Base-by-base conservation (phyloP, 192 early-diverging fungal genomes). In the Spinellus fusiger region DNA sequence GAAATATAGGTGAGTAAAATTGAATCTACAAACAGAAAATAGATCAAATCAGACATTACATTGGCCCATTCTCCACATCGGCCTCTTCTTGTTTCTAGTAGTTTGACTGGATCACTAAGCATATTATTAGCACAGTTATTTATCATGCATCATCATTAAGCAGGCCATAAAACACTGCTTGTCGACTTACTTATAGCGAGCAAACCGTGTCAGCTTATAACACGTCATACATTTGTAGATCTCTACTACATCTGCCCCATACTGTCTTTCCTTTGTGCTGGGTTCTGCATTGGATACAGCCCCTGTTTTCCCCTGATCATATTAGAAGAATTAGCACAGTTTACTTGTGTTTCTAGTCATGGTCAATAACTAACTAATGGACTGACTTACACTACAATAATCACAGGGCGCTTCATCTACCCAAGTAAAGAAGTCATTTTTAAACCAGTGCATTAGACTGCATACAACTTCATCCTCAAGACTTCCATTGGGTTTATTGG, bases 51-150 rank as follows among this genome's bases (percentile, higher is more conserved):
- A n/a, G 18, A 1, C 35, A 66, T 60, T 68, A 77, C 79, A 53
- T 82, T 78, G 50, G 80, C 80, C 80, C 80, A 82, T 49, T 82
- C 80, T 27, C 80, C 80, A 47, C 80, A 82, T 32, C 80, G 66
- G 13, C 80, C 80, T 51, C 65, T 51, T 57, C 73, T 69, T 22
- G 73, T 80, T 23, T 66, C 61, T 38, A 82, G 50, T n/a, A 80
- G 51, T 10, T 65, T 77, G 4, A 61, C 51, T 27, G 70, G 61
- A 31, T 74, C 70, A 37, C 76, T 80, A 40, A 6, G 29, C 1
- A 35, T 22, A 38, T 15, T 15, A n/a, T 16, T 29, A 31, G 22
- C 25, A 0, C 50, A 7, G 22, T 52, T 29, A 26, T 52, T 10
- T 52, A 51, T 32, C 6, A 16, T 18, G 8, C 5, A 54, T 16